These are phyloP conservation scores for Ploettnerulaceae sp. DNA, from an alignment of 2,329 filamentous ascomycete species.

Conservation along the genomic window DNA sequence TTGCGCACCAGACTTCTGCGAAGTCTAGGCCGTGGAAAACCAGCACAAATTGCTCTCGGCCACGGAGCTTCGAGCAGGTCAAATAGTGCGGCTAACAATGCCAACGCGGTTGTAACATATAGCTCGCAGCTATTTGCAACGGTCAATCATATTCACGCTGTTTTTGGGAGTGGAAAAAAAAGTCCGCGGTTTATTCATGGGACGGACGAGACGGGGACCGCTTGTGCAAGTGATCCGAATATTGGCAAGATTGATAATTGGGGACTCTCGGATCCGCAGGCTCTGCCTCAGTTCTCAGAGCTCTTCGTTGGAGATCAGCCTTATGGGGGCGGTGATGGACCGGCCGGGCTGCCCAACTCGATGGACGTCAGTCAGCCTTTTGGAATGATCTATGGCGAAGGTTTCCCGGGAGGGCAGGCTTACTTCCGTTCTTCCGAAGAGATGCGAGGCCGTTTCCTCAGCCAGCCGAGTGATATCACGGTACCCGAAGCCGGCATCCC, in stretches of 20 bases:
- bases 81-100: conserved; percentile 49
- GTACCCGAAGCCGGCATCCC: conserved; percentile 70
- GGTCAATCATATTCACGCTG: conserved; percentile 74
- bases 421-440: conserved; percentile 75
- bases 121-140: conserved; percentile 76
- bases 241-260: conserved; percentile 73
- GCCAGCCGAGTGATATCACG: conserved; percentile 53
- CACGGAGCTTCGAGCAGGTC: conserved; percentile 49
- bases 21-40: conserved; percentile 77
- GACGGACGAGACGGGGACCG: conserved; percentile 69
- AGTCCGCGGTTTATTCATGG: conserved; percentile 79
- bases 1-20: conserved; percentile 78
- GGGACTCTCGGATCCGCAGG: conserved; percentile 72
- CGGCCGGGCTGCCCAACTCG: conserved; percentile 73
- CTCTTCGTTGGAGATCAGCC: conserved; percentile 66
- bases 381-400: conserved; percentile 80
- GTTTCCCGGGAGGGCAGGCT: conserved; percentile 73
- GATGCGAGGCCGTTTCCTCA: conserved; percentile 70
- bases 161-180: conserved; percentile 69
- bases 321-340: conserved; percentile 74
- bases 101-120: conserved; percentile 75
- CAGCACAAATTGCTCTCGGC: conserved; percentile 51
- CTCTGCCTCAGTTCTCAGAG: conserved; percentile 74
- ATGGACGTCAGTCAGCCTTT: conserved; percentile 88
- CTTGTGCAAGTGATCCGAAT: conserved; percentile 76